These are phyloP conservation scores for Salvia splendens DNA, from an alignment of 257 asterid species.

Conservation along the genomic window DNA sequence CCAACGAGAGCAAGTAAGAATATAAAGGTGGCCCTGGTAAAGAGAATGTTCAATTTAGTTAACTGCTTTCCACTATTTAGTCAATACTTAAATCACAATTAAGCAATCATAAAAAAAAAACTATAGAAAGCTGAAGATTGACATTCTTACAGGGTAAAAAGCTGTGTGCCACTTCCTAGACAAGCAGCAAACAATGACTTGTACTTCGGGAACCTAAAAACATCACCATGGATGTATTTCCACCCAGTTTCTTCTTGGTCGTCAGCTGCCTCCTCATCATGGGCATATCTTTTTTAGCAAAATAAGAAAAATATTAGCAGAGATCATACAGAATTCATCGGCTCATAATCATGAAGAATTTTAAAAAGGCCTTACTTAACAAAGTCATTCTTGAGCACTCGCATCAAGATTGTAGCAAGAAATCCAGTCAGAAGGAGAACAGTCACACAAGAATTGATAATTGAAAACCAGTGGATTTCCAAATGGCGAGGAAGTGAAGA, in stretches of 20 bases:
- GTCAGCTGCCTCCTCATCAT: constrained; percentile 69
- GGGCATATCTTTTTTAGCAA: constrained; percentile 58
- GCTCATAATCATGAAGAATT: constrained; percentile 11
- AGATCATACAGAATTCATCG: background rate
- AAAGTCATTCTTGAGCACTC: constrained; percentile 65
- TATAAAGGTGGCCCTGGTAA: constrained; percentile 54
- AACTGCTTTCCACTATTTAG: background rate
- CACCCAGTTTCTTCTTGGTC: constrained; percentile 81
- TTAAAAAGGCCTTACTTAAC: constrained; percentile 48
- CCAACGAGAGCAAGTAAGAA: constrained; percentile 72
- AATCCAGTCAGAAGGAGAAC: constrained; percentile 63
- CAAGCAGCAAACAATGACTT: constrained; percentile 64
- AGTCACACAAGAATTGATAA: constrained; percentile 63
- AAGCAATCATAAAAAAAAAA: background rate
- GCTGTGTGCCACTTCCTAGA: constrained; percentile 66
- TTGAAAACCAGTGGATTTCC: constrained; percentile 73
- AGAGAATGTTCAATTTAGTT: background rate
- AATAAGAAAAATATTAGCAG: constrained; percentile 11
- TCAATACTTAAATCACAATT: background rate
- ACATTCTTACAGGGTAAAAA: constrained; percentile 58
- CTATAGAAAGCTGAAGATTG: background rate
- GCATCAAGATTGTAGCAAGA: constrained; percentile 64
- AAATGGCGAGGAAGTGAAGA: constrained; percentile 57
- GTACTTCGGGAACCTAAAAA: constrained; percentile 63
- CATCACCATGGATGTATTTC: constrained; percentile 82